These are phyloP conservation scores for Pterulicium gracile DNA, from an alignment of 1,284 basidiomycete genomes.

Conservation along the genomic window DNA sequence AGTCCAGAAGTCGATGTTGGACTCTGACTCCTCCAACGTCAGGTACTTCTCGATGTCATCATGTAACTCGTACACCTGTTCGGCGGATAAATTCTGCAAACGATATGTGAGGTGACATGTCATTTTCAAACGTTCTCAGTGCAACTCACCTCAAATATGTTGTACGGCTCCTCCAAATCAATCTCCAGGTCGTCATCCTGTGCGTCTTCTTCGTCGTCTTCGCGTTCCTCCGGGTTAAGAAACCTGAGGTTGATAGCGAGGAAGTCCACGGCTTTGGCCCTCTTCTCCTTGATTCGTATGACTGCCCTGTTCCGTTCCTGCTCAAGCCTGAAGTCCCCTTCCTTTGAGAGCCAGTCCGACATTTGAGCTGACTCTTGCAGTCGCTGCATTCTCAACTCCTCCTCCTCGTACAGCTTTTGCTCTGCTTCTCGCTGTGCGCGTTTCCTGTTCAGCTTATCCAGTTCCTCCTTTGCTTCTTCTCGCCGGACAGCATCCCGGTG, in stretches of 20 bases:
- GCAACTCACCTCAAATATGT: slow-evolving; percentile 82
- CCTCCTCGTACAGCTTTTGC: slow-evolving; percentile 81
- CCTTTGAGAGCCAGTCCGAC: slow-evolving; percentile 96
- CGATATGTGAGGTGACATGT: slow-evolving; percentile 12
- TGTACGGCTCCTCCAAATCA: slow-evolving; percentile 96
- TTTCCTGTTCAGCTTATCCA: slow-evolving; percentile 83
- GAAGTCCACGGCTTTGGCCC: slow-evolving; percentile 94
- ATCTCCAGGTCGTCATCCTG: slow-evolving; percentile 89
- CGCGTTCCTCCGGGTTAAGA: slow-evolving; percentile 56
- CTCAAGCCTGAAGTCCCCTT: slow-evolving; percentile 94
- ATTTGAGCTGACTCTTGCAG: slow-evolving; percentile 92
- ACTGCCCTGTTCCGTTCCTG: slow-evolving; percentile 87
- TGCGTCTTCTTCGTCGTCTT: slow-evolving; percentile 56
- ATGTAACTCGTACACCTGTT: slow-evolving; percentile 89
- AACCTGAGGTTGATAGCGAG: slow-evolving; percentile 89
- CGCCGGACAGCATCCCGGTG: slow-evolving; percentile 72
- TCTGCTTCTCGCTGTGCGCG: slow-evolving; percentile 91
- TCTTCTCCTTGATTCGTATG: slow-evolving; percentile 90
- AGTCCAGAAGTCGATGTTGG: slow-evolving; percentile 96
- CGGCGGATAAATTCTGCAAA: slow-evolving; percentile 68
- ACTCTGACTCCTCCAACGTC: slow-evolving; percentile 72
- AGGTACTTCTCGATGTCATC: slow-evolving; percentile 93
- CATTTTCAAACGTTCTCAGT: not conserved
- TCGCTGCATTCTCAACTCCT: slow-evolving; percentile 81
- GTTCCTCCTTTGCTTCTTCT: slow-evolving; percentile 89